phyloP scores from a whole-genome alignment of 2,329 filamentous ascomycete genomes.

The Coleophoma eucalyptorum region DNA sequence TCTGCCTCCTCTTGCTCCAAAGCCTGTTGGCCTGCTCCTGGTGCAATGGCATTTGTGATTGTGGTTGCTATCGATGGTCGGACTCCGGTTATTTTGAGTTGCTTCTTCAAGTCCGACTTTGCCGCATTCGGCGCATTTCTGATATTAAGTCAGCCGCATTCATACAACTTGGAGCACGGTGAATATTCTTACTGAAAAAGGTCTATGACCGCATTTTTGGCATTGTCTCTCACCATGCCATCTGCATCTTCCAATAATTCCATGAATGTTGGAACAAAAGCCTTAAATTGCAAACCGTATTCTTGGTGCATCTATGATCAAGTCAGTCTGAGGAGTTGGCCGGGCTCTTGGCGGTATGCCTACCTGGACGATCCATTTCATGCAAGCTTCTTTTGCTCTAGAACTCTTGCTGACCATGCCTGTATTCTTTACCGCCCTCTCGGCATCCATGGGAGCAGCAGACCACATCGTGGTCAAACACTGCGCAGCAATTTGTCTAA shows the following conservation, averaged over 20 bases:
- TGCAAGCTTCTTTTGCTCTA: slow-evolving; percentile 77
- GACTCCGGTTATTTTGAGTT: slow-evolving; percentile 80
- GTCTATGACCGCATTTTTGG: slow-evolving; percentile 80
- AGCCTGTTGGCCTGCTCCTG: slow-evolving; percentile 30
- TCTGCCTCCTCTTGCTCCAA: slow-evolving; percentile 28
- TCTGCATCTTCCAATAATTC: slow-evolving; percentile 88
- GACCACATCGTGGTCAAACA: slow-evolving; percentile 75
- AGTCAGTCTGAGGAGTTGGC: slow-evolving; percentile 7
- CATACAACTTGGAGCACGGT: neutral
- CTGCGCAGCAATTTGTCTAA: slow-evolving; percentile 69
- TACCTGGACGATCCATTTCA: slow-evolving; percentile 82
- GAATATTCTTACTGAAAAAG: slow-evolving; percentile 64
- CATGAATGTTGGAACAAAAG: slow-evolving; percentile 79
- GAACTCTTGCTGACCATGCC: slow-evolving; percentile 79
- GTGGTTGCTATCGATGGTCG: slow-evolving; percentile 80
- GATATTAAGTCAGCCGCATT: slow-evolving; percentile 3
- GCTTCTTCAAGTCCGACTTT: slow-evolving; percentile 84
- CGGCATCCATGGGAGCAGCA: slow-evolving; percentile 68
- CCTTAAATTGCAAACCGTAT: slow-evolving; percentile 74
- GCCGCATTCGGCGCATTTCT: slow-evolving; percentile 77
- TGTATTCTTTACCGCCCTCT: slow-evolving; percentile 72
- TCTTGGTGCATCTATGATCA: slow-evolving; percentile 69
- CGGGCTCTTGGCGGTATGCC: slow-evolving; percentile 11
- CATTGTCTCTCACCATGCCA: slow-evolving; percentile 78
- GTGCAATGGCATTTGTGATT: slow-evolving; percentile 71